Conservation (phyloP, 2,329 filamentous ascomycete species). For the Elsinoe arachidis region DNA sequence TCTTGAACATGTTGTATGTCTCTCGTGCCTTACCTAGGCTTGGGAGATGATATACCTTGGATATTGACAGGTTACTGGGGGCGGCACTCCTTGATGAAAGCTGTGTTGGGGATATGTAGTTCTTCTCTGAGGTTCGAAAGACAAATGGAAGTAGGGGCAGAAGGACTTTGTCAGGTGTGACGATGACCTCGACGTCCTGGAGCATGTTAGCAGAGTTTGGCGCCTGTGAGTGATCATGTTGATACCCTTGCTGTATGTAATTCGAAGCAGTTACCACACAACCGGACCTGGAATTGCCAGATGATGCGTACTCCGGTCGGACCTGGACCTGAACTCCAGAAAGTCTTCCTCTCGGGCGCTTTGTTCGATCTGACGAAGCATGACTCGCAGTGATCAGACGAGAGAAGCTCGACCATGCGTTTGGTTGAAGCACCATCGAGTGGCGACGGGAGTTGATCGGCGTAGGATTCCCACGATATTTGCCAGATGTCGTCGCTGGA, state of each 20-base stretch:
- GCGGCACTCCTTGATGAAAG: constrained; percentile 45
- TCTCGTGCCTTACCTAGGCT: constrained; percentile 55
- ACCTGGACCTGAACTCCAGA: constrained; percentile 55
- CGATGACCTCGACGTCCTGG: constrained; percentile 61
- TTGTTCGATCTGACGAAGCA: constrained; percentile 44
- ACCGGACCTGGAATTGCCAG: constrained; percentile 62
- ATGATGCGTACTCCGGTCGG: constrained; percentile 50
- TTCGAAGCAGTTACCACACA: constrained; percentile 59
- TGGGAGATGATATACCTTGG: constrained; percentile 56
- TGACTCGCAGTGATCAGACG: constrained; percentile 56
- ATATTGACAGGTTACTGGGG: constrained; percentile 43
- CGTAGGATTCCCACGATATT: constrained; percentile 55
- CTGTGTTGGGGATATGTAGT: constrained; percentile 50
- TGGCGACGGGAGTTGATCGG: constrained; percentile 60
- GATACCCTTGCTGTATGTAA: constrained; percentile 56
- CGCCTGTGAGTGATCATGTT: constrained; percentile 21
- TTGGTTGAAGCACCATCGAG: constrained; percentile 58
- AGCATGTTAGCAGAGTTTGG: constrained; percentile 21
- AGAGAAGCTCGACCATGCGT: constrained; percentile 66
- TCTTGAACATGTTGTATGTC: constrained; percentile 55
- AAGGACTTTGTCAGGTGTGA: constrained; percentile 54
- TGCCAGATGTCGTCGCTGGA: constrained; percentile 57
- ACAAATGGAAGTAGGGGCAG: constrained; percentile 62
- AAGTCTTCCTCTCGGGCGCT: constrained; percentile 26
- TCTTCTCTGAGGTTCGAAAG: constrained; percentile 52